Evolutionary conservation across 257 asterid species (phyloP).

Genomic region (Scutellaria minor): DNA sequence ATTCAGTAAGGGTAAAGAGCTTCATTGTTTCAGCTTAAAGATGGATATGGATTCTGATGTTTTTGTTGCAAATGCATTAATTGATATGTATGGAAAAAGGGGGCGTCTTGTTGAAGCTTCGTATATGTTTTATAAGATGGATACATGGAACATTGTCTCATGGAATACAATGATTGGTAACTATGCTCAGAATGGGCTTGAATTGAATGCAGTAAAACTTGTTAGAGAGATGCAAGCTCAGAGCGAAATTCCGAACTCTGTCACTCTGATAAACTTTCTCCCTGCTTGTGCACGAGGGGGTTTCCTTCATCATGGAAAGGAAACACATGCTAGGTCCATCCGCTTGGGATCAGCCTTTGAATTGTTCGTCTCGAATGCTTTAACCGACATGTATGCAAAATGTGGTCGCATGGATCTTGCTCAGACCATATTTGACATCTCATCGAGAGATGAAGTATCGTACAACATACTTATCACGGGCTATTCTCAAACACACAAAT

Average conservation of each 20-base stretch:
- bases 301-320: constrained; percentile 58
- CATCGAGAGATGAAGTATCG: constrained; percentile 65
- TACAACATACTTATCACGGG: constrained; percentile 67
- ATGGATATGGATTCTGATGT: constrained; percentile 57
- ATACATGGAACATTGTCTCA: constrained; percentile 54
- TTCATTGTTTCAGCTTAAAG: constrained; percentile 65
- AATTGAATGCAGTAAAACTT: constrained; percentile 53
- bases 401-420: constrained; percentile 63
- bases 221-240: constrained; percentile 63
- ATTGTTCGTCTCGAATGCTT: constrained; percentile 71
- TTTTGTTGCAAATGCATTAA: constrained; percentile 73
- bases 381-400: constrained; percentile 74
- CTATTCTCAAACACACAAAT: constrained; percentile 60
- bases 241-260: constrained; percentile 59
- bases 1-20: constrained; percentile 56
- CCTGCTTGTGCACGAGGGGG: constrained; percentile 77
- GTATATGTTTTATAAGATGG: constrained; percentile 50
- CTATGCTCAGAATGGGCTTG: constrained; percentile 63
- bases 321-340: constrained; percentile 65
- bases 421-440: constrained; percentile 46
- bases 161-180: constrained; percentile 80
- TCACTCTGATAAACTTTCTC: constrained; percentile 66
- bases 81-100: constrained; percentile 73
- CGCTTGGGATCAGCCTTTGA: constrained; percentile 49
- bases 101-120: constrained; percentile 53